These are phyloP conservation scores for Cercophora newfieldiana DNA, from an alignment of 495 filamentous ascomycete genomes.

Conservation along the genomic window DNA sequence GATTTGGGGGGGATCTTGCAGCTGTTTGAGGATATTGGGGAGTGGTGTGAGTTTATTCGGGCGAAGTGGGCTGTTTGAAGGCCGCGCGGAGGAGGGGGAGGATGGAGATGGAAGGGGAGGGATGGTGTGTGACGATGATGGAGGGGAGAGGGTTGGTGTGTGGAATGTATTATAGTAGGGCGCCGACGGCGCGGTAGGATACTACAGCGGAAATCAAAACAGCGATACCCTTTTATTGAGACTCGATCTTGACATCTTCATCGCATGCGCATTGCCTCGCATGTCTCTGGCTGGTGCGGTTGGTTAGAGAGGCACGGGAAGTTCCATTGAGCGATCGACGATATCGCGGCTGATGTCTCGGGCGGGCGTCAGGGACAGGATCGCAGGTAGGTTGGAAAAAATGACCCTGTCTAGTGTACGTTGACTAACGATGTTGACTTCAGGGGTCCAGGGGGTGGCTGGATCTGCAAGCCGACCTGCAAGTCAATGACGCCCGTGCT, in stretches of 20 bases:
- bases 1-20: slow-evolving; percentile 42
- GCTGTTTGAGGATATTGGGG: slow-evolving; percentile 52
- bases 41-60: slow-evolving; percentile 57
- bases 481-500: not conserved
- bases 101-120: not conserved
- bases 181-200: too few relatives aligned
- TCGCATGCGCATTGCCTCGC: too few relatives aligned
- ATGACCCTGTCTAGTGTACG: not conserved
- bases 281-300: not conserved
- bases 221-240: too few relatives aligned
- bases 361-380: not conserved
- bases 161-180: too few relatives aligned
- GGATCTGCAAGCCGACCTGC: not conserved
- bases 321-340: not conserved
- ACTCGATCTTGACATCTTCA: too few relatives aligned
- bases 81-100: not conserved
- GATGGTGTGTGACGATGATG: not conserved
- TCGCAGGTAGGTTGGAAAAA: not conserved
- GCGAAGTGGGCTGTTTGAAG: slow-evolving; percentile 30
- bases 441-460: not conserved
- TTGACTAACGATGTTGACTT: not conserved
- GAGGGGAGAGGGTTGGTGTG: not conserved
- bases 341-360: not conserved
- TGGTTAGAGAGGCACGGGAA: too few relatives aligned
- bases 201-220: too few relatives aligned